These are phyloP conservation scores for Asterophora parasitica DNA, from an alignment of 768 basidiomycete species.

Conservation along the genomic window DNA sequence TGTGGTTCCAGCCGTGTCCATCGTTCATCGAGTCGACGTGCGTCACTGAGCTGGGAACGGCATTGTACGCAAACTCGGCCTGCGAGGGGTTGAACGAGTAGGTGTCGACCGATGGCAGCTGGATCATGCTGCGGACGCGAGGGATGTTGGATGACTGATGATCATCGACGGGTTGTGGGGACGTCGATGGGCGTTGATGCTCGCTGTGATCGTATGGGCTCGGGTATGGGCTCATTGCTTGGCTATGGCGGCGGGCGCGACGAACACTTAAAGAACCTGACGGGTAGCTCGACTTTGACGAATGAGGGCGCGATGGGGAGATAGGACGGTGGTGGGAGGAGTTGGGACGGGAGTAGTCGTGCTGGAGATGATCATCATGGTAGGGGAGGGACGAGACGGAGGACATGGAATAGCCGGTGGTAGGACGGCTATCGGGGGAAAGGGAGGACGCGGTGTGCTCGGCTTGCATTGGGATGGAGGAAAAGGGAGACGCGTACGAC, in stretches of 20 bases:
- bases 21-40: conserved; percentile 45
- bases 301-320: conserved; percentile 58
- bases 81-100: conserved; percentile 63
- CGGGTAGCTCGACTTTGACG: conserved; percentile 52
- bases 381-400: conserved; percentile 76
- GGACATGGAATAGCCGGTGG: conserved; percentile 81
- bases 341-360: conserved; percentile 69
- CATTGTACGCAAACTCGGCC: conserved; percentile 79
- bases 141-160: conserved; percentile 50
- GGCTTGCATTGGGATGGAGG: conserved; percentile 61
- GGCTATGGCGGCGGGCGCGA: conserved; percentile 73
- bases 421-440: conserved; percentile 82
- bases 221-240: conserved; percentile 85
- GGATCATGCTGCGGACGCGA: conserved; percentile 81
- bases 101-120: conserved; percentile 66
- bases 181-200: conserved; percentile 65
- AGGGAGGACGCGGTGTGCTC: conserved; percentile 68
- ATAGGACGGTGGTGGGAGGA: conserved; percentile 75
- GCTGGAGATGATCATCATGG: conserved; percentile 50
- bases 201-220: conserved; percentile 71
- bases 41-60: conserved; percentile 44
- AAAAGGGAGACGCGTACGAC: conserved; percentile 67
- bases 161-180: conserved; percentile 61
- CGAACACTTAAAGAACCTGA: conserved; percentile 61
- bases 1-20: conserved; percentile 41